These are phyloP conservation scores for Yamadazyma conglobata DNA, from an alignment of 1,139 yeast genomes.

Conservation along the genomic window DNA sequence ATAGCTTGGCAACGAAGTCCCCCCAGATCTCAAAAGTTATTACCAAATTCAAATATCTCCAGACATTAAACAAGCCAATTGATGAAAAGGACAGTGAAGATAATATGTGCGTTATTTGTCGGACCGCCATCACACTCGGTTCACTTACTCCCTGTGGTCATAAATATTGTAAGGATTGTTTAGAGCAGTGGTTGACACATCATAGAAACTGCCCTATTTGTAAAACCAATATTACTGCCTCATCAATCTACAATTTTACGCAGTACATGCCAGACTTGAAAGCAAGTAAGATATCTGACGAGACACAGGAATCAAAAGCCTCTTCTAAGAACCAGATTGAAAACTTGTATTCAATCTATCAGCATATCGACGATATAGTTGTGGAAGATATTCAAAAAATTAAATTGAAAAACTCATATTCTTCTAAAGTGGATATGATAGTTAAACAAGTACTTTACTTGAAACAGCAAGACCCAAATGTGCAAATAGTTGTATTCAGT, in stretches of 20 bases:
- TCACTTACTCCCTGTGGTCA: constrained; percentile 88
- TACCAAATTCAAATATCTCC: constrained; percentile 61
- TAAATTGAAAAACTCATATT: constrained; percentile 51
- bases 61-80: constrained; percentile 33
- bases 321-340: constrained; percentile 6
- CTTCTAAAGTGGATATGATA: constrained; percentile 83
- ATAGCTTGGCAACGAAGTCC: constrained; percentile 2
- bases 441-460: constrained; percentile 68
- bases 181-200: constrained; percentile 62
- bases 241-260: constrained; percentile 59
- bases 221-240: constrained; percentile 42
- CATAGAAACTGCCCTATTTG: constrained; percentile 74
- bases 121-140: constrained; percentile 65
- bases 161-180: constrained; percentile 76
- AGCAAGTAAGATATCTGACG: constrained; percentile 39
- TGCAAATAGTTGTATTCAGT: constrained; percentile 81
- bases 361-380: constrained; percentile 39
- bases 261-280: constrained; percentile 46
- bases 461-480: constrained; percentile 53
- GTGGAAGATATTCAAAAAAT: constrained; percentile 45
- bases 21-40: constrained; percentile 33
- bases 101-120: constrained; percentile 72
- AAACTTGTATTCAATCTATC: constrained; percentile 46
- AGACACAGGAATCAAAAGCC: constrained; percentile 11
- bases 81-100: constrained; percentile 29